These are phyloP conservation scores for Clarkia xantiana DNA, from an alignment of 345 rosid species.

Conservation along the genomic window DNA sequence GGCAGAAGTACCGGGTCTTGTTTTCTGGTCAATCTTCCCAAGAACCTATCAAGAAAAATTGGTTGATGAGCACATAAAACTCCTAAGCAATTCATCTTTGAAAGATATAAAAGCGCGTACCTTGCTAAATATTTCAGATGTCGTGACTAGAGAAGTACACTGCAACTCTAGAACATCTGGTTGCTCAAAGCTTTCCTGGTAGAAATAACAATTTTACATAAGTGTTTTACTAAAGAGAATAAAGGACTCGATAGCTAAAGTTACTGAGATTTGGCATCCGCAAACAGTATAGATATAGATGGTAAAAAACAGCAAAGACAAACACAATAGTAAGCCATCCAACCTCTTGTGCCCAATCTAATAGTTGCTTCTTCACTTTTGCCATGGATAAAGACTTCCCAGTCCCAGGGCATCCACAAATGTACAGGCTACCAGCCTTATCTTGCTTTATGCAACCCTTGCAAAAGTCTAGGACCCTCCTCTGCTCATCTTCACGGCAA, in stretches of 20 bases:
- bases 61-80: constrained; percentile 9
- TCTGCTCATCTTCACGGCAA: constrained; percentile 74
- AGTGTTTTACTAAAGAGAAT: constrained; percentile 1
- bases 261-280: too few relatives aligned
- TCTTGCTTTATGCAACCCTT: constrained; percentile 35
- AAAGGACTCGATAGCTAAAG: neutral
- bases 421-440: constrained; percentile 67
- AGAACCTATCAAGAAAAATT: constrained; percentile 34
- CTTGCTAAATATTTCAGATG: constrained; percentile 69
- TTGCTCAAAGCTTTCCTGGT: constrained; percentile 35
- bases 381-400: constrained; percentile 79
- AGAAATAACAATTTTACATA: constrained; percentile 1
- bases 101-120: constrained; percentile 13
- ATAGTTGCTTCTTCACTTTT: constrained; percentile 35
- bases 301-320: neutral
- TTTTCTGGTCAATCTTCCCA: constrained; percentile 20
- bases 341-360: constrained; percentile 63
- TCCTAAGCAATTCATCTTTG: neutral
- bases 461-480: constrained; percentile 50
- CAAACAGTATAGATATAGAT: neutral
- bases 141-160: constrained; percentile 55
- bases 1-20: constrained; percentile 22
- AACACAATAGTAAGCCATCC: neutral
- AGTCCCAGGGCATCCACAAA: constrained; percentile 82
- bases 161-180: constrained; percentile 48